These are phyloP conservation scores for Athelia sp. DNA, from an alignment of 1,284 basidiomycete species.

Conservation along the genomic window DNA sequence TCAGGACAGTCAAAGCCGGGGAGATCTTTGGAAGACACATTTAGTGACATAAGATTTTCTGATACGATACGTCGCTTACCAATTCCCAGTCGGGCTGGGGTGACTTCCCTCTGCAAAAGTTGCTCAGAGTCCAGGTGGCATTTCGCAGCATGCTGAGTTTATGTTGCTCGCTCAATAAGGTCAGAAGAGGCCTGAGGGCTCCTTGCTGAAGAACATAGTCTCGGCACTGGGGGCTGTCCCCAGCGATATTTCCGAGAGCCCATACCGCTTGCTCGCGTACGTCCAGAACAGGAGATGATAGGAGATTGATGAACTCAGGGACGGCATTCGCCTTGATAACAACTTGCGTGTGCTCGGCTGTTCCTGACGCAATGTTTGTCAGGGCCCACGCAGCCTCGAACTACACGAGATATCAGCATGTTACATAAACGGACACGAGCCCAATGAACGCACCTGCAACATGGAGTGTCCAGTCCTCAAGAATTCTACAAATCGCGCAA, in stretches of 20 bases:
- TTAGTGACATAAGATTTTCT: conserved; percentile 7
- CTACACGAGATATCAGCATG: conserved; percentile 35
- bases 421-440: conserved; percentile 5
- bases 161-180: conserved; percentile 80
- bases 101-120: conserved; percentile 96
- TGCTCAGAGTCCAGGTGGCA: conserved; percentile 97
- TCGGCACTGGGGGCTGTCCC: conserved; percentile 91
- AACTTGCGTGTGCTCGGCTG: conserved; percentile 97
- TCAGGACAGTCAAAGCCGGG: conserved; percentile 92
- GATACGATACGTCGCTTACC: conserved; percentile 38
- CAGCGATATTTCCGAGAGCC: conserved; percentile 96
- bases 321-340: conserved; percentile 95
- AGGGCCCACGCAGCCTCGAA: conserved; percentile 99
- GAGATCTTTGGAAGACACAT: conserved; percentile 65
- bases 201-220: conserved; percentile 85
- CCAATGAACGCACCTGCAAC: conserved; percentile 72
- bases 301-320: conserved; percentile 94
- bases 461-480: conserved; percentile 85
- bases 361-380: conserved; percentile 99
- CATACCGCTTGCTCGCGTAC: conserved; percentile 97
- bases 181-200: conserved; percentile 67
- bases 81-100: conserved; percentile 95
- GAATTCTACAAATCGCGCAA: conserved; percentile 97
- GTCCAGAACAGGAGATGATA: conserved; percentile 84
- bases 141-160: conserved; percentile 97